Conservation (phyloP, 2,329 filamentous ascomycete genomes). For the Aspergillus fumigatiaffinis region DNA sequence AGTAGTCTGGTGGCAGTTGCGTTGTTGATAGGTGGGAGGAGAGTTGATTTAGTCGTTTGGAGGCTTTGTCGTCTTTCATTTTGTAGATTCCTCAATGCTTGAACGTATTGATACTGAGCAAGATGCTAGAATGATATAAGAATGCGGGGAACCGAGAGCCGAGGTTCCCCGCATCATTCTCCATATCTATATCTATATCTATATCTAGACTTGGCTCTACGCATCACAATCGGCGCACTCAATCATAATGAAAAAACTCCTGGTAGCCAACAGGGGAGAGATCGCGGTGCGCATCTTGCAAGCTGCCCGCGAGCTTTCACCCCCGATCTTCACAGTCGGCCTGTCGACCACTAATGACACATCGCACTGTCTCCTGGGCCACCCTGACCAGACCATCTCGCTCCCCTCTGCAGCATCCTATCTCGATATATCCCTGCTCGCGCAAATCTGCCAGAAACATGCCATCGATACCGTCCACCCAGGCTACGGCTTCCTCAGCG, state of each 20-base stretch:
- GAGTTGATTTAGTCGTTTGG: constrained; percentile 47
- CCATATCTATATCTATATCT: background rate
- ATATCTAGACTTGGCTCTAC: background rate
- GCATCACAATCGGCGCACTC: constrained; percentile 11
- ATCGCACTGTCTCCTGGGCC: constrained; percentile 49
- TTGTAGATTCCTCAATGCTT: background rate
- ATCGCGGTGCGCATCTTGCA: constrained; percentile 60
- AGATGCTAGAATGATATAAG: background rate
- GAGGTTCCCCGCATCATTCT: background rate
- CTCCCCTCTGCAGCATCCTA: constrained; percentile 52
- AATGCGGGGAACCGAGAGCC: background rate
- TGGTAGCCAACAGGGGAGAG: constrained; percentile 60
- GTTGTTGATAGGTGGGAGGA: constrained; percentile 38
- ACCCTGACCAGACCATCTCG: constrained; percentile 47
- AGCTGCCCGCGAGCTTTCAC: constrained; percentile 54
- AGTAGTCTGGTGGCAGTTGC: constrained; percentile 56
- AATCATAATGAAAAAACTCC: constrained; percentile 46
- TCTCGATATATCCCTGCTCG: constrained; percentile 48
- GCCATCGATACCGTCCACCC: constrained; percentile 55
- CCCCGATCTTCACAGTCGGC: constrained; percentile 50
- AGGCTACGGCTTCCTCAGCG: constrained; percentile 61
- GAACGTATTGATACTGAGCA: background rate
- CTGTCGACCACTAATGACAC: constrained; percentile 54
- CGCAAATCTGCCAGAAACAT: constrained; percentile 47
- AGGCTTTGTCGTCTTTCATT: constrained; percentile 27